Percentiles rank a stretch among this genome's conserved stretches.
Evolutionary conservation across 306 rosid species (phyloP).

Genomic region (Crataegus laevigata): DNA sequence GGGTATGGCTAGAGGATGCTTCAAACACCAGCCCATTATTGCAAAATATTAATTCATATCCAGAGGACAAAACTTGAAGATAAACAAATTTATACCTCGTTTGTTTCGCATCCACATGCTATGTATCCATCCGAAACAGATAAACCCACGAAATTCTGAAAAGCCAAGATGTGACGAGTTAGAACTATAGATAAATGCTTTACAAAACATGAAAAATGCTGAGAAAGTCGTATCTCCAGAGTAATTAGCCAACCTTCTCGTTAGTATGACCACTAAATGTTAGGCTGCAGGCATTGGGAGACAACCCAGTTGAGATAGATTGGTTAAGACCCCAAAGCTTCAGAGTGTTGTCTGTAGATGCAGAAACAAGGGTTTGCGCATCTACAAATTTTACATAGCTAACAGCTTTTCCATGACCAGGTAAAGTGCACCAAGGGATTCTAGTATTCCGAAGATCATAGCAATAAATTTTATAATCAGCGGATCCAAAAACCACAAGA

Average conservation of each 20-base stretch:
- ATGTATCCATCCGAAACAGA: slow-evolving; percentile 59
- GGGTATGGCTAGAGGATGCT: background rate
- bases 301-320: slow-evolving; percentile 31
- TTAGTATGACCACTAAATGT: slow-evolving; percentile 62
- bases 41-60: background rate
- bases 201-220: background rate
- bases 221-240: background rate
- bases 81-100: slow-evolving; percentile 41
- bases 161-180: slow-evolving; percentile 16
- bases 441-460: slow-evolving; percentile 71
- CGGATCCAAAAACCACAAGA: slow-evolving; percentile 60
- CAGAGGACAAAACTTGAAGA: background rate
- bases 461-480: slow-evolving; percentile 60
- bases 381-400: slow-evolving; percentile 46
- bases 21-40: background rate
- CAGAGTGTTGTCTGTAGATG: slow-evolving; percentile 68
- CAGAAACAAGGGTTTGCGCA: slow-evolving; percentile 48
- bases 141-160: slow-evolving; percentile 68
- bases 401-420: slow-evolving; percentile 56
- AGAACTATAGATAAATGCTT: slow-evolving; percentile 8
- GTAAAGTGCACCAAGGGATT: slow-evolving; percentile 65
- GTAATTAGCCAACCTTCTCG: slow-evolving; percentile 46
- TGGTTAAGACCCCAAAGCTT: slow-evolving; percentile 72
- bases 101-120: slow-evolving; percentile 74
- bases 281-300: slow-evolving; percentile 41